phyloP scores from a whole-genome alignment of 495 filamentous ascomycete species.

The Tuber indicum region DNA sequence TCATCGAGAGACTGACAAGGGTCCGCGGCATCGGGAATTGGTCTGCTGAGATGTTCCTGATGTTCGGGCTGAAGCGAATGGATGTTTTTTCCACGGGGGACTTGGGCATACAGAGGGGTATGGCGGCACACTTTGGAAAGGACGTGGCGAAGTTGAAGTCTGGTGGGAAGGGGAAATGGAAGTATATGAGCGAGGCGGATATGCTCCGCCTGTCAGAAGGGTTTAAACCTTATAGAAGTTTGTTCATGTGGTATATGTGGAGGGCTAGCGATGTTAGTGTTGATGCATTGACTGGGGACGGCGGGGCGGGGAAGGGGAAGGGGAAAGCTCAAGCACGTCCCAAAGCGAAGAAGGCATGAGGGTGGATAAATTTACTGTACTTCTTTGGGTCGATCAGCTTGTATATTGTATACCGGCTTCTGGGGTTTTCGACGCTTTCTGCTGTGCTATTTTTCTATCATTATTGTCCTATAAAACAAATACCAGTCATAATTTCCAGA shows the following conservation, averaged over 20 bases:
- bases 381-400: background rate
- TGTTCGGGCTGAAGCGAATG: slow-evolving; percentile 81
- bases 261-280: slow-evolving; percentile 32
- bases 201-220: slow-evolving; percentile 76
- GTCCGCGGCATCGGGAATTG: slow-evolving; percentile 82
- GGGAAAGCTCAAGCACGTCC: background rate
- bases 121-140: slow-evolving; percentile 77
- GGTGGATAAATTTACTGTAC: background rate
- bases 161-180: slow-evolving; percentile 83
- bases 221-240: slow-evolving; percentile 50
- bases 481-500: background rate
- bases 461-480: background rate
- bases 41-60: slow-evolving; percentile 97
- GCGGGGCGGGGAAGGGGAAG: slow-evolving; percentile 9
- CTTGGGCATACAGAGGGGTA: slow-evolving; percentile 88
- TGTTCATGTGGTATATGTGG: slow-evolving; percentile 37
- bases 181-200: slow-evolving; percentile 90
- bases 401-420: background rate
- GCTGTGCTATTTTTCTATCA: background rate
- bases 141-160: slow-evolving; percentile 78
- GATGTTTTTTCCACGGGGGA: slow-evolving; percentile 93
- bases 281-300: slow-evolving; percentile 21
- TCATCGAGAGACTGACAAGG: slow-evolving; percentile 71
- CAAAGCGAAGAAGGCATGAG: background rate
- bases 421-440: background rate